Percentiles rank a stretch among this genome's conserved stretches.
These are phyloP conservation scores for Lumnitzera racemosa DNA, from an alignment of 345 rosid genomes.

Conservation along the genomic window DNA sequence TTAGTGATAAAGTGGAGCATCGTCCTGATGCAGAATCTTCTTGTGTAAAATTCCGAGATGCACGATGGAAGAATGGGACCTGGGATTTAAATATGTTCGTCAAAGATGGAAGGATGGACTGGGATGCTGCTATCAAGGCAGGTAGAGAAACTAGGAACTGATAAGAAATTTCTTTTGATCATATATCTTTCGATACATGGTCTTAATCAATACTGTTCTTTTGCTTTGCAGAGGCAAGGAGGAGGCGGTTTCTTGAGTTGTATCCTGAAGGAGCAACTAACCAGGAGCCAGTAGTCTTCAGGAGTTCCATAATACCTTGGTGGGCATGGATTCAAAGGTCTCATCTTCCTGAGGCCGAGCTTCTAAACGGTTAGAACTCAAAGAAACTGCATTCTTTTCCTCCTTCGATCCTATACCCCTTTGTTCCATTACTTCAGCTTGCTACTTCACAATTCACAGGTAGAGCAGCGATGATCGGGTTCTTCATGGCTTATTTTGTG, in stretches of 20 bases:
- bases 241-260: slow-evolving; percentile 43
- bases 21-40: slow-evolving; percentile 16
- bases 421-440: not conserved
- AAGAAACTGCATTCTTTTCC: not conserved
- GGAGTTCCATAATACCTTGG: slow-evolving; percentile 55
- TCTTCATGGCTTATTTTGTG: slow-evolving; percentile 36
- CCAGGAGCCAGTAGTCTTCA: slow-evolving; percentile 41
- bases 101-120: slow-evolving; percentile 38
- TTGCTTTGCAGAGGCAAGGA: slow-evolving; percentile 41
- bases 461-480: slow-evolving; percentile 54
- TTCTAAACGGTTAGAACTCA: slow-evolving; percentile 26
- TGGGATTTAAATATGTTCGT: slow-evolving; percentile 56
- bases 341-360: slow-evolving; percentile 47
- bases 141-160: slow-evolving; percentile 12
- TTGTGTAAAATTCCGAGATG: slow-evolving; percentile 23
- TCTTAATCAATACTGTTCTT: not conserved
- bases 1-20: slow-evolving; percentile 5
- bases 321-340: slow-evolving; percentile 47
- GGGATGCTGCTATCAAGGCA: slow-evolving; percentile 42
- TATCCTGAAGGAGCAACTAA: slow-evolving; percentile 35
- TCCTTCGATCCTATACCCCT: not conserved
- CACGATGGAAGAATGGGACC: slow-evolving; percentile 42
- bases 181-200: not conserved
- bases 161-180: no score
- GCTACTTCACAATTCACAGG: slow-evolving; percentile 11